Evolutionary conservation across 768 basidiomycete genomes (phyloP).

Genomic region (Trametes elegans): DNA sequence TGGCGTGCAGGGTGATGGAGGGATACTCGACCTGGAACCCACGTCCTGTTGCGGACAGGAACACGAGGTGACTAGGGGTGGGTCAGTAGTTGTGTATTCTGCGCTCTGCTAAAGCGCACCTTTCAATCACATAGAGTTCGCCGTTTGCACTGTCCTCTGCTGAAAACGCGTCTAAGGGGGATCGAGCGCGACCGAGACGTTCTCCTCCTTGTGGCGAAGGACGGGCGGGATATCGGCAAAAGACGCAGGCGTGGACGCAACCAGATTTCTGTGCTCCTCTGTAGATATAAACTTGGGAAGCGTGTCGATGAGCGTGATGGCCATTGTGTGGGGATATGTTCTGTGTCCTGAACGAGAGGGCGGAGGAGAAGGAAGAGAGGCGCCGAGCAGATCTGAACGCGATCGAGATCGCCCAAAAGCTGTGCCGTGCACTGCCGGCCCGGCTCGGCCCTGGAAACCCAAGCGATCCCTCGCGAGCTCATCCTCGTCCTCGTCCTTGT

Average conservation of each 20-base stretch:
- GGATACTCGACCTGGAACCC: conserved; percentile 90
- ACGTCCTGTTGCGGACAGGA: conserved; percentile 64
- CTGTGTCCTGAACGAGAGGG: background rate
- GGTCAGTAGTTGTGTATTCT: background rate
- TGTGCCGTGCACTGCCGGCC: background rate
- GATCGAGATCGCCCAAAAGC: conserved; percentile 9
- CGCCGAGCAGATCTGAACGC: background rate
- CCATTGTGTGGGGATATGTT: background rate
- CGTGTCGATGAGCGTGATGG: conserved; percentile 34
- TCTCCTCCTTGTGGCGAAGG: conserved; percentile 68
- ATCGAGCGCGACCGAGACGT: conserved; percentile 66
- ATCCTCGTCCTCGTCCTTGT: background rate
- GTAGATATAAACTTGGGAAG: conserved; percentile 48
- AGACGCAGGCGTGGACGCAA: conserved; percentile 79
- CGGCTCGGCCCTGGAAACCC: too few species aligned
- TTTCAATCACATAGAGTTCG: conserved; percentile 82
- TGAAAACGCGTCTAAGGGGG: conserved; percentile 64
- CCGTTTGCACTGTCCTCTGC: conserved; percentile 54
- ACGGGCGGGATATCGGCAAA: conserved; percentile 86
- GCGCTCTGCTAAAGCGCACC: conserved; percentile 41
- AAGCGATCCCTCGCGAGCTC: background rate
- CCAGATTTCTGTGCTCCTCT: conserved; percentile 66
- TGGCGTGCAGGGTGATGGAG: conserved; percentile 88
- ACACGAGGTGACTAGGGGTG: conserved; percentile 62
- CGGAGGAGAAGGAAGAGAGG: background rate